These are phyloP conservation scores for Ceriops zippeliana DNA, from an alignment of 345 rosid genomes.

Conservation along the genomic window DNA sequence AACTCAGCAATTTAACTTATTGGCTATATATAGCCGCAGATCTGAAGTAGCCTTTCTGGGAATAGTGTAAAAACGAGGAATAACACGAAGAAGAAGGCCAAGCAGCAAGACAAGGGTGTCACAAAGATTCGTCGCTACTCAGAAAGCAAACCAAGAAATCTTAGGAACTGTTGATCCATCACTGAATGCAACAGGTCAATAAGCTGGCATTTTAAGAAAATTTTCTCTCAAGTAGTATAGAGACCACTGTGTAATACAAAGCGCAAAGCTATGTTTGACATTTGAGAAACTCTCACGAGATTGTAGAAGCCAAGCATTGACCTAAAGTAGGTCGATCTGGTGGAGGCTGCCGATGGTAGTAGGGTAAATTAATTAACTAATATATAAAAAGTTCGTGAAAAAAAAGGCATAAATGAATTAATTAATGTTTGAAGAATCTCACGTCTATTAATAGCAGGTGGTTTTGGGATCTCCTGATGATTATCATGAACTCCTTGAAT, in stretches of 20 bases:
- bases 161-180: conserved; percentile 10
- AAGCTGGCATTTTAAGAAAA: background rate
- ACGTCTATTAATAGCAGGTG: conserved; percentile 82
- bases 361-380: background rate
- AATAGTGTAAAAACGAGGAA: background rate
- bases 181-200: background rate
- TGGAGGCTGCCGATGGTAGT: background rate
- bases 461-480: conserved; percentile 54
- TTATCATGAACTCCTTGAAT: conserved; percentile 33
- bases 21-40: conserved; percentile 1
- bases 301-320: background rate
- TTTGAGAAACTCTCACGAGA: background rate
- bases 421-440: conserved; percentile 19
- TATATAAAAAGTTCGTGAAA: background rate
- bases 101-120: background rate
- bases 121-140: conserved; percentile 9
- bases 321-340: background rate
- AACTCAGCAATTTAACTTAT: background rate
- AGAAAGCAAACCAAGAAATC: conserved; percentile 12
- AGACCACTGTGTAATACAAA: background rate
- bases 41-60: conserved; percentile 14
- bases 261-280: background rate
- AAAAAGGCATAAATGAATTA: background rate
- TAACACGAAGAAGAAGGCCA: conserved; percentile 12
- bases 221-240: background rate